Evolutionary conservation across 192 early-diverging fungal species (phyloP), one percentile per base, ranked within the genome.

Genomic region (Phycomyces blakesleeanus): DNA sequence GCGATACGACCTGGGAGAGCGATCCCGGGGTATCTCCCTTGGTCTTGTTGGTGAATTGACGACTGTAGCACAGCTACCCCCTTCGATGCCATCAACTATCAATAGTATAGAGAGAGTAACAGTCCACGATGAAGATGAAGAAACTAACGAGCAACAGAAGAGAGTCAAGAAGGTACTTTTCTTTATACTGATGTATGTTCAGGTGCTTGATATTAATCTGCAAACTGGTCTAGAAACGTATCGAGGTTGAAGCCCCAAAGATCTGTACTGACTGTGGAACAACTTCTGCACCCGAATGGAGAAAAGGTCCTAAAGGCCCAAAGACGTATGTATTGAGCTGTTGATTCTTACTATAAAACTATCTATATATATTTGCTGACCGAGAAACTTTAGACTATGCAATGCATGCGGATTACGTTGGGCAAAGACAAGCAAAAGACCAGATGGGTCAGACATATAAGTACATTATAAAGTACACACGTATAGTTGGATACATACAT

Each of bases 381-480:
- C 26, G 3, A n/a, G 26, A 47, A 52, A 5, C 8, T 18, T 12
- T 56, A 76, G 79, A 57, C 55, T 84, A 1, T 84, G 82, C 51
- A 84, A 84, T 40, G 82, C 82, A 16, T 84, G 82, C 71, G 82
- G 82, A 25, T 50, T 84, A 7, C 71, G 81, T 16, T 63, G 61
- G 64, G 37, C 65, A 55, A 72, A 72, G 34, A 68, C n/a, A 27
- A 63, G 41, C 22, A 67, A 61, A 12, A 68, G 41, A 34, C 56
- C n/a, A 39, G 44, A 47, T 18, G 12, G 44, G 3, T 47, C 44
- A 47, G 18, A 47, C 18, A 47, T 47, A 7, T n/a, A 47, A 47
- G 2, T 11, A 47, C n/a, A n/a, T n/a, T n/a, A n/a, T n/a, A n/a
- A n/a, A n/a, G n/a, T 41, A 41, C 40, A 41, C 40, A 41, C 40